Conservation (phyloP, 2,329 filamentous ascomycete species). For the Colletotrichum echinochloae region DNA sequence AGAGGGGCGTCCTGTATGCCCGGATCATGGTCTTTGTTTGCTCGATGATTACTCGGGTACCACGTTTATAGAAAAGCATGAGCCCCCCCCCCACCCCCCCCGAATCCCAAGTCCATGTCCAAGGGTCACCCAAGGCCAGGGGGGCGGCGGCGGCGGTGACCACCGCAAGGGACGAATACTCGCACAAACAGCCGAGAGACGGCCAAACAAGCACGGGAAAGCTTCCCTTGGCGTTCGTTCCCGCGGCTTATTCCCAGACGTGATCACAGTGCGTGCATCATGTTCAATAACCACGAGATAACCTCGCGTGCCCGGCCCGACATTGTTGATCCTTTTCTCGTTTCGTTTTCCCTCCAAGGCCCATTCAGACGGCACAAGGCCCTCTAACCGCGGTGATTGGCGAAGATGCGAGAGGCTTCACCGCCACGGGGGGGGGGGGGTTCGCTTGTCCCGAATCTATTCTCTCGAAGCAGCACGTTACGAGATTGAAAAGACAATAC, state of each 20-base stretch:
- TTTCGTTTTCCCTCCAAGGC: neutral
- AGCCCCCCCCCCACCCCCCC: no score
- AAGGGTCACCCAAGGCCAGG: neutral
- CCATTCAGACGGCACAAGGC: neutral
- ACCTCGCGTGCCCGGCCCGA: neutral
- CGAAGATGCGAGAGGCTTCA: neutral
- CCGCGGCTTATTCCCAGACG: neutral
- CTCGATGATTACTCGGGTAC: no score
- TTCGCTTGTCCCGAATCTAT: neutral
- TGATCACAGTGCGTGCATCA: constrained; percentile 22
- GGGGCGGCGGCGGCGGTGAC: constrained; percentile 10
- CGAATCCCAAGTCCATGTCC: neutral
- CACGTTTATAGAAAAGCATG: no score
- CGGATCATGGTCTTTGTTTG: neutral
- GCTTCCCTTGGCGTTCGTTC: constrained; percentile 10
- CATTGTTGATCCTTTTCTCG: neutral
- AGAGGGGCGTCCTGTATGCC: no score
- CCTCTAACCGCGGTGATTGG: neutral
- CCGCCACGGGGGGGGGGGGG: no score
- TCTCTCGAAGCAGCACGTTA: constrained; percentile 50
- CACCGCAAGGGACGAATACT: no score
- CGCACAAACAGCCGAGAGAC: neutral
- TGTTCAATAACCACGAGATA: neutral
- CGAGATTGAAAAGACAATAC: constrained; percentile 57
- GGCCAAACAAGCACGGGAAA: neutral